Base-by-base conservation (phyloP, 495 filamentous ascomycete species). In the Neohortaea acidophila region DNA sequence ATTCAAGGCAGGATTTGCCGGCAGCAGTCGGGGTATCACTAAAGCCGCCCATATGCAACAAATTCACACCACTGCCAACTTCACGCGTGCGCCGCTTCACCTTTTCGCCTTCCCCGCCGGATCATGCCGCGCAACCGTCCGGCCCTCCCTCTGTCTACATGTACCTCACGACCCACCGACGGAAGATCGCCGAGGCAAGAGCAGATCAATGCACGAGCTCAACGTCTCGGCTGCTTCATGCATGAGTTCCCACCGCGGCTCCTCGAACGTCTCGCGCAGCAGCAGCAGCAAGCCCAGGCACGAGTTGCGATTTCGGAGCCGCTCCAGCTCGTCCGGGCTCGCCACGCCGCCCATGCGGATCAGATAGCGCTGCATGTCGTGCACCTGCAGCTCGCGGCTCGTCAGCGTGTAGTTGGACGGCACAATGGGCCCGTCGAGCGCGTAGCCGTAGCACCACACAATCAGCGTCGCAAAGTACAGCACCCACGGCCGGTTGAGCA, bases 401-500 rank as follows among this genome's bases (percentile, higher is more conserved):
- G 48, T 40, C 7, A 77, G 67, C 12, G 71, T 69, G 26, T 44
- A 41, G 21, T 67, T 47, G 2, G 69, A 61, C 6, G 59, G 52
- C 14, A 64, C 57, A 37, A 81, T 68, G 0, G 83, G 68, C 0
- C 89, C 89, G 51, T 94, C 89, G 38, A 94, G 59, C 8, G 89
- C 89, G 54, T 73, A 96, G 17, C 84, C 89, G 51, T 96, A 97
- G 38, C 73, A 85, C 87, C 87, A 97, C 13, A 94, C 81, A 20
- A 93, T 85, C 28, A 96, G 65, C 2, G 78, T 73, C 1, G 89
- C 83, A 41, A 91, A 91, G 54, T 94, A 97, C 34, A 97, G 66
- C n/a, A 96, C 84, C 89, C 89, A 97, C 2, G 89, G 84, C 20
- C 89, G 70, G 49, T 96, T 93, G 34, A 94, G 67, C 7, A 96